Percentiles rank a stretch among this genome's conserved stretches.
Conservation (phyloP, 2,329 filamentous ascomycete species). For the Pestalotiopsis sp. region DNA sequence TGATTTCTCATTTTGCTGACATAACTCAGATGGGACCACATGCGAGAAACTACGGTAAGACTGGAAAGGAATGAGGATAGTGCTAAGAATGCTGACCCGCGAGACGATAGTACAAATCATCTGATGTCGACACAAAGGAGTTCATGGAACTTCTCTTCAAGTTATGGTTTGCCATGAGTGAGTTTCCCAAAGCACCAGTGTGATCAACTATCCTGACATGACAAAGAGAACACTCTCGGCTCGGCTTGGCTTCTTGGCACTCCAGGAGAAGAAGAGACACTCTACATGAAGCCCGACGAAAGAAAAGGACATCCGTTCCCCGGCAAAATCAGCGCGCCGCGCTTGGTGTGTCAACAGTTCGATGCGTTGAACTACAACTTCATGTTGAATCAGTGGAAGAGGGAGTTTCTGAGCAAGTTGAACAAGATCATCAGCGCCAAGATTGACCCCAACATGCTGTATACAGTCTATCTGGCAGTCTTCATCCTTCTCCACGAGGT, state of each 20-base stretch:
- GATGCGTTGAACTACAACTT: slow-evolving; percentile 28
- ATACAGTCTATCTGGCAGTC: slow-evolving; percentile 31
- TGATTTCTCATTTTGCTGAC: background rate
- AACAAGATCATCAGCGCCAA: slow-evolving; percentile 28
- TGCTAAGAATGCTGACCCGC: slow-evolving; percentile 20
- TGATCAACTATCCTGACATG: background rate
- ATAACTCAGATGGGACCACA: slow-evolving; percentile 19
- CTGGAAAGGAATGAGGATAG: no score
- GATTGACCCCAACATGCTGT: slow-evolving; percentile 29
- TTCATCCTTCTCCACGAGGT: slow-evolving; percentile 40
- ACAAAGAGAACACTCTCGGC: slow-evolving; percentile 46
- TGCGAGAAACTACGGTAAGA: slow-evolving; percentile 12
- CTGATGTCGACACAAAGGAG: slow-evolving; percentile 29
- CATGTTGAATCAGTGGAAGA: slow-evolving; percentile 24
- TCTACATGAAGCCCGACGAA: slow-evolving; percentile 41
- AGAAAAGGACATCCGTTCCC: slow-evolving; percentile 41
- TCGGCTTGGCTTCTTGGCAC: slow-evolving; percentile 44
- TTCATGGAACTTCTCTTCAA: slow-evolving; percentile 45
- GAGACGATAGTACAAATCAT: slow-evolving; percentile 25
- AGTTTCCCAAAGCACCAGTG: slow-evolving; percentile 24
- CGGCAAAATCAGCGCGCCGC: slow-evolving; percentile 34
- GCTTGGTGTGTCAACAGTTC: slow-evolving; percentile 35
- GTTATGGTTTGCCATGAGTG: slow-evolving; percentile 52
- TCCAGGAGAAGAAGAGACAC: slow-evolving; percentile 29
- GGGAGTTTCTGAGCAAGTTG: slow-evolving; percentile 28